Evolutionary conservation across 345 rosid species (phyloP).

Genomic region (Mercurialis annua): DNA sequence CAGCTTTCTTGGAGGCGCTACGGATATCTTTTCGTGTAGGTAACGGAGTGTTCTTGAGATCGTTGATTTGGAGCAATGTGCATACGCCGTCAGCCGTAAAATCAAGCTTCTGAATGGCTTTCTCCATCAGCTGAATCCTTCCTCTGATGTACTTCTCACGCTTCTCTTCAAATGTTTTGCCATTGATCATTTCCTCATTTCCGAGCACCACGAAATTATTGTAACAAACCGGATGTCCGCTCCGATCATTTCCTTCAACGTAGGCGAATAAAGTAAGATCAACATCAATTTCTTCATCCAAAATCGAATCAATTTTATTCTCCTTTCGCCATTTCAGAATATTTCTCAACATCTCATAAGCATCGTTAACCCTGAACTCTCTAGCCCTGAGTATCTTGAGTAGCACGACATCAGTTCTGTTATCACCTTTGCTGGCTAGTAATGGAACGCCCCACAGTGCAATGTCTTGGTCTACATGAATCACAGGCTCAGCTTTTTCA

Average conservation of each 20-base stretch:
- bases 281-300: constrained; percentile 16
- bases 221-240: constrained; percentile 28
- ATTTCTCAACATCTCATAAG: constrained; percentile 25
- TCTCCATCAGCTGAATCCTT: constrained; percentile 29
- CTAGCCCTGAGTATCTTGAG: constrained; percentile 25
- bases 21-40: constrained; percentile 25
- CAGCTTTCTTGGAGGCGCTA: constrained; percentile 15
- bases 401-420: constrained; percentile 16
- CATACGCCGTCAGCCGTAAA: constrained; percentile 21
- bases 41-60: constrained; percentile 27
- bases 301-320: constrained; percentile 24
- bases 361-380: constrained; percentile 22
- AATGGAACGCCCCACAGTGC: constrained; percentile 24
- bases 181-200: constrained; percentile 9
- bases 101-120: constrained; percentile 17
- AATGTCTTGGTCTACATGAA: constrained; percentile 18
- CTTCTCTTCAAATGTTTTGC: constrained; percentile 14
- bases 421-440: constrained; percentile 24
- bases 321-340: constrained; percentile 28
- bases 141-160: constrained; percentile 19
- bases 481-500: not conserved
- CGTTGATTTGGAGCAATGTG: constrained; percentile 22
- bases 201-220: constrained; percentile 17
- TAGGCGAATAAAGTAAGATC: constrained; percentile 6
- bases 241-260: constrained; percentile 22